Evolutionary conservation across 495 filamentous ascomycete species (phyloP), one percentile per base, ranked within the genome.

Genomic region (Tricharina praecox): DNA sequence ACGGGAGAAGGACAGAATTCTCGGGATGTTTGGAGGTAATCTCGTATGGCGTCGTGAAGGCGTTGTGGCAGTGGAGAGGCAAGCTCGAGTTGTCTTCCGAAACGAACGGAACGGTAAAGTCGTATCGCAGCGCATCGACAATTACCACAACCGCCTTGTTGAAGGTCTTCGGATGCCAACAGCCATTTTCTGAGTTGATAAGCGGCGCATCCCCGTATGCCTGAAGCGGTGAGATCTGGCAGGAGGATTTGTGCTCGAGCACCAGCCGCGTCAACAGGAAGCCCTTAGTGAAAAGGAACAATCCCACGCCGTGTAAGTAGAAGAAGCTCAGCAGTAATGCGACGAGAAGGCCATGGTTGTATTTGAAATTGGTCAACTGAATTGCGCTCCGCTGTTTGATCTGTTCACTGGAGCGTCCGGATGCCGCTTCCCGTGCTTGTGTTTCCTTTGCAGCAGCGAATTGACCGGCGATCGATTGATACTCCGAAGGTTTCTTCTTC

Each of bases 121-220:
- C 90, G 64, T 95, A 97, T 36, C 90, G 79, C 48, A 97, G 70
- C 39, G 90, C 90, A 63, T 97, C 90, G 37, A 97, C 81, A 28
- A 97, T 72, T 37, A 97, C 75, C 20, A 97, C 72, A 45, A 97
- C 76, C 4, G 88, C 90, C 58, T 85, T 87, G 50, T 90, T 72
- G 59, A 96, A 97, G 16, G 74, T 82, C 65, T 82, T 88, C 16
- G 82, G 82, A 62, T 96, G 85, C 90, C 90, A 97, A 69, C 90
- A 97, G 43, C 87, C 90, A 25, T 71, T 68, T 15, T 71, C 69
- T 26, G n/a, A 3, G n/a, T 69, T 60, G 1, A 75, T 71, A 20
- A 70, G 69, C 16, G 65, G 64, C 23, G 63, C 65, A 36, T 59
- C 46, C 65, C 64, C 64, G 35, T 55, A 55, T 19, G 45, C 44